Conservation (phyloP, 2,329 filamentous ascomycete genomes). For the Beauveria pseudobassiana region DNA sequence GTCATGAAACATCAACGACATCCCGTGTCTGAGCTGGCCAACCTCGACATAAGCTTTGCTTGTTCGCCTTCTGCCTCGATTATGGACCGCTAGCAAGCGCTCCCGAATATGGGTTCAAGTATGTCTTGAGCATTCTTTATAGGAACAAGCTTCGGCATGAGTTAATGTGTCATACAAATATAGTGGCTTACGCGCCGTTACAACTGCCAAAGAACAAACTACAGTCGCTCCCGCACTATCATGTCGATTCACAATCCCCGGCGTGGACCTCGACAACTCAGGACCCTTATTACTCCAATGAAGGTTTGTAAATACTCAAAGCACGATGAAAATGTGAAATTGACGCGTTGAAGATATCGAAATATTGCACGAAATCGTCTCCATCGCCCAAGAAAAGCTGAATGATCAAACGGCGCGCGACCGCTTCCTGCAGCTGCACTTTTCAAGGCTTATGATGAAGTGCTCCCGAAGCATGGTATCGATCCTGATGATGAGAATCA, state of each 20-base stretch:
- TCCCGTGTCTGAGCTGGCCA: neutral
- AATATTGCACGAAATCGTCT: slow-evolving; percentile 69
- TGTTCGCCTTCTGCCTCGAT: slow-evolving; percentile 13
- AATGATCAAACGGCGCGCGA: slow-evolving; percentile 49
- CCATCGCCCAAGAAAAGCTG: slow-evolving; percentile 59
- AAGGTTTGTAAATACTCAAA: slow-evolving; percentile 37
- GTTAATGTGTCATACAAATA: neutral
- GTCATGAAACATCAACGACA: neutral
- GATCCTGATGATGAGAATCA: slow-evolving; percentile 67
- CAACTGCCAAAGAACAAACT: neutral
- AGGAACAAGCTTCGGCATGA: neutral
- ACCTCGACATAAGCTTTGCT: neutral
- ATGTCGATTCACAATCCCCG: slow-evolving; percentile 4
- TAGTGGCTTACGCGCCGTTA: slow-evolving; percentile 13
- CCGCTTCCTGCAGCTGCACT: slow-evolving; percentile 67
- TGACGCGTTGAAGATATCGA: slow-evolving; percentile 52
- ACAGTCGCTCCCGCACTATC: neutral
- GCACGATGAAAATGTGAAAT: neutral
- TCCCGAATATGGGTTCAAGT: slow-evolving; percentile 20
- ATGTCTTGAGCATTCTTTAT: slow-evolving; percentile 9
- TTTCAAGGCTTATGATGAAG: slow-evolving; percentile 71
- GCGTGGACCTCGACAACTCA: slow-evolving; percentile 6
- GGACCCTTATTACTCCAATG: slow-evolving; percentile 50
- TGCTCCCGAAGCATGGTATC: slow-evolving; percentile 63
- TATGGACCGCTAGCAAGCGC: slow-evolving; percentile 28